Conservation (phyloP, 805 yeast species). For the Candida insectalens region DNA sequence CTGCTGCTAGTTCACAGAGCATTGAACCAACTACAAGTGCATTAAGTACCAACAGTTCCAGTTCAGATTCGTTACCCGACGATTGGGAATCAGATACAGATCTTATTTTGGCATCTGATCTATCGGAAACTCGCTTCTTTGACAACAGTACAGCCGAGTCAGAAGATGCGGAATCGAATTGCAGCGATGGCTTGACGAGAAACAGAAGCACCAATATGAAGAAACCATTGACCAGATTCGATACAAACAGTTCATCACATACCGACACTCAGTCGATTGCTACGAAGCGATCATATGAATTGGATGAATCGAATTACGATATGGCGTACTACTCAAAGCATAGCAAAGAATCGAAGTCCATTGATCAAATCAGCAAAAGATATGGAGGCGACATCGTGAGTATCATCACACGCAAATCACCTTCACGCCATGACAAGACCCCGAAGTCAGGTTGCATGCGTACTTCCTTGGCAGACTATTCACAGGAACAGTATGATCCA, state of each 20-base stretch:
- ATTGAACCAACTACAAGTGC: too few species aligned
- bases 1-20: too few species aligned
- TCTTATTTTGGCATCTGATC: too few species aligned
- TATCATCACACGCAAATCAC: background rate
- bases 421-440: background rate
- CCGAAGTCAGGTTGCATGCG: conserved; percentile 6
- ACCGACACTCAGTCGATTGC: conserved; percentile 4
- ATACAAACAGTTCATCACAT: conserved; percentile 15
- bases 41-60: too few species aligned
- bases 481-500: conserved; percentile 1
- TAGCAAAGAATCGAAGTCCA: conserved; percentile 9
- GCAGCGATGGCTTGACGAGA: conserved; percentile 23
- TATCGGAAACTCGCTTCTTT: too few species aligned
- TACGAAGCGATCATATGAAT: conserved; percentile 9
- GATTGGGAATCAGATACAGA: too few species aligned
- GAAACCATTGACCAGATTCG: conserved; percentile 20
- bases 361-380: background rate
- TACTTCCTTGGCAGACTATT: background rate
- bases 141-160: too few species aligned
- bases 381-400: background rate
- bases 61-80: too few species aligned
- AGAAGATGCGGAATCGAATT: conserved; percentile 17
- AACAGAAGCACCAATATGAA: conserved; percentile 27
- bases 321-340: conserved; percentile 12
- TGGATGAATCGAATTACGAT: conserved; percentile 14